Percentiles rank a stretch among this genome's conserved stretches.
These are phyloP conservation scores for Annulohypoxylon truncatum DNA, from an alignment of 2,329 filamentous ascomycete species.

Conservation along the genomic window DNA sequence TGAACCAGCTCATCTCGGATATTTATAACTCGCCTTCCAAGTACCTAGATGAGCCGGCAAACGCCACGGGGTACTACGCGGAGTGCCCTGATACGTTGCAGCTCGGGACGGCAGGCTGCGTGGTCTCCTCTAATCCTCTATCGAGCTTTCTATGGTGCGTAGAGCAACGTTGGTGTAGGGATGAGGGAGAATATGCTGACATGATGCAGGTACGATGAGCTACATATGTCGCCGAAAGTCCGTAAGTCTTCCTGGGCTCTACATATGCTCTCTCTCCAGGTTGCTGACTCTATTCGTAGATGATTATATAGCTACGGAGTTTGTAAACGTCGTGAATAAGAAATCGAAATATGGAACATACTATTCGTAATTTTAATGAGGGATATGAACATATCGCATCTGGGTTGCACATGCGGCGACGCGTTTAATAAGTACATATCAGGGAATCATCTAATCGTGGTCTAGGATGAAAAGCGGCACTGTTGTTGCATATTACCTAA, in stretches of 20 bases:
- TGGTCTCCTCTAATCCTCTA: conserved; percentile 54
- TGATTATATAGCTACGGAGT: conserved; percentile 55
- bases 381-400: background rate
- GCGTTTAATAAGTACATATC: background rate
- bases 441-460: background rate
- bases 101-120: conserved; percentile 50
- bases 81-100: conserved; percentile 57
- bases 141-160: conserved; percentile 75
- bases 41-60: conserved; percentile 73
- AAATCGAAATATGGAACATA: conserved; percentile 56
- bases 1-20: conserved; percentile 72
- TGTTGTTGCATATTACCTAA: background rate
- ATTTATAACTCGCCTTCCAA: conserved; percentile 69
- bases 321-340: conserved; percentile 54
- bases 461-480: background rate
- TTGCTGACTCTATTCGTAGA: conserved; percentile 42
- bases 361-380: conserved; percentile 37
- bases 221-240: conserved; percentile 77
- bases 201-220: conserved; percentile 66
- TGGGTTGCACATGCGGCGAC: background rate
- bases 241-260: conserved; percentile 54
- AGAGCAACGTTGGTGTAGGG: background rate
- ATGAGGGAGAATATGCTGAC: conserved; percentile 4
- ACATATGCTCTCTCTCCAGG: background rate
- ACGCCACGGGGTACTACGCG: conserved; percentile 69